Evolutionary conservation across 169 alveolate species (phyloP).

Genomic region (Eimeria zaria): DNA sequence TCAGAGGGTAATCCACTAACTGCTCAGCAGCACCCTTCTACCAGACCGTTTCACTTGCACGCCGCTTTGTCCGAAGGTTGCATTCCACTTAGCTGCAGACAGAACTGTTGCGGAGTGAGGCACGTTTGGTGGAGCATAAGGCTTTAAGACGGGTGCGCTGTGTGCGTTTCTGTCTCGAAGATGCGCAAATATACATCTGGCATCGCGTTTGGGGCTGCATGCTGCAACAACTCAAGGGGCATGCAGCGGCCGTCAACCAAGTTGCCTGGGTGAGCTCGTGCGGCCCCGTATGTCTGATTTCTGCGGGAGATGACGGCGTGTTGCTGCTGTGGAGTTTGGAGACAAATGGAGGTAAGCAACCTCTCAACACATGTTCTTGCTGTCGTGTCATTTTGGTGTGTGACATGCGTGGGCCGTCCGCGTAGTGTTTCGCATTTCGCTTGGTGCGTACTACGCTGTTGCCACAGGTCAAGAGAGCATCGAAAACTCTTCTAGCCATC

Average conservation of each 20-base stretch:
- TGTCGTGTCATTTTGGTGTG: background rate
- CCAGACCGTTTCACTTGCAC: background rate
- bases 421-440: background rate
- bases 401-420: background rate
- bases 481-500: background rate
- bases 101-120: background rate
- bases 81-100: background rate
- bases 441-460: background rate
- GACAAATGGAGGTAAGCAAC: background rate
- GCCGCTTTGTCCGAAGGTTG: background rate
- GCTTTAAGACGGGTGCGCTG: background rate
- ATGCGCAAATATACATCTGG: constrained; percentile 94
- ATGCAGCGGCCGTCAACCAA: constrained; percentile 93
- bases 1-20: constrained; percentile 88
- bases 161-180: constrained; percentile 13
- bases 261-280: constrained; percentile 91
- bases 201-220: constrained; percentile 91
- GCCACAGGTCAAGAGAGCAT: constrained; percentile 15
- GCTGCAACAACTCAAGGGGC: constrained; percentile 90
- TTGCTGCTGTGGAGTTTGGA: constrained; percentile 48
- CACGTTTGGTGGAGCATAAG: background rate
- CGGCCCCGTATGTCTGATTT: constrained; percentile 31
- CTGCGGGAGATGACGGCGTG: constrained; percentile 74
- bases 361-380: background rate
- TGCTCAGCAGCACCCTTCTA: background rate